A percentile compares a stretch with the other conserved stretches of the same genome.
Evolutionary conservation across 176 grass and related monocot genomes (phyloP).

Genomic region (Triticum turgidum): DNA sequence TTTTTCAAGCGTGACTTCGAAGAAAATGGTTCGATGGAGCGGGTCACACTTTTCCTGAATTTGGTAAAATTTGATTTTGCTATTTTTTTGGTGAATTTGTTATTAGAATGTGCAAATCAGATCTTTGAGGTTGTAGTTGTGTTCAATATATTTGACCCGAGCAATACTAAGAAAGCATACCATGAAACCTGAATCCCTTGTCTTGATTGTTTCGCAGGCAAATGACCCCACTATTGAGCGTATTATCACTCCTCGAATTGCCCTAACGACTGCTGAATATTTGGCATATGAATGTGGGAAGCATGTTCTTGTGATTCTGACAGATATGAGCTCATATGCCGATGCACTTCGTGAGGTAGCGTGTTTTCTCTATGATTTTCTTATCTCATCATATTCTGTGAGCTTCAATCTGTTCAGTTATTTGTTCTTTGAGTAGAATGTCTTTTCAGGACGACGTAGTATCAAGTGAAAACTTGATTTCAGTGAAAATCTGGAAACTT

Average conservation of each 20-base stretch:
- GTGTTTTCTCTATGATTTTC: not conserved
- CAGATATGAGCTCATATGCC: constrained; percentile 95
- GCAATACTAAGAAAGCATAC: constrained; percentile 2
- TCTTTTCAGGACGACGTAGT: not conserved
- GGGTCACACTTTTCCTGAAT: constrained; percentile 90
- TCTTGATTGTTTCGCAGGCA: constrained; percentile 45
- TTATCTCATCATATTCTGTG: constrained; percentile 13
- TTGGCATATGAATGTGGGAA: constrained; percentile 95
- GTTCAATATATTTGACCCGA: not conserved
- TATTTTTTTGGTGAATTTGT: not conserved
- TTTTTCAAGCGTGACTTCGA: constrained; percentile 98
- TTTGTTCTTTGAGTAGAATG: constrained; percentile 2
- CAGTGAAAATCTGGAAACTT: no score
- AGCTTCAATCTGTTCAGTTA: not conserved
- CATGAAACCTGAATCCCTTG: not conserved
- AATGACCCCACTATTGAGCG: constrained; percentile 97
- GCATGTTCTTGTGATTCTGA: constrained; percentile 90
- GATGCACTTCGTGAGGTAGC: constrained; percentile 93
- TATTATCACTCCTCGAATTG: constrained; percentile 94
- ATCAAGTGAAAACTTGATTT: no score
- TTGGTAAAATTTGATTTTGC: constrained; percentile 50
- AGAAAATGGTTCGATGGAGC: constrained; percentile 97
- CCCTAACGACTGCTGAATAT: constrained; percentile 88
- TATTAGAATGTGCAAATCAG: not conserved
- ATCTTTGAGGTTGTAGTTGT: not conserved